Evolutionary conservation across 345 rosid genomes (phyloP).

Genomic region (Viola odorata): DNA sequence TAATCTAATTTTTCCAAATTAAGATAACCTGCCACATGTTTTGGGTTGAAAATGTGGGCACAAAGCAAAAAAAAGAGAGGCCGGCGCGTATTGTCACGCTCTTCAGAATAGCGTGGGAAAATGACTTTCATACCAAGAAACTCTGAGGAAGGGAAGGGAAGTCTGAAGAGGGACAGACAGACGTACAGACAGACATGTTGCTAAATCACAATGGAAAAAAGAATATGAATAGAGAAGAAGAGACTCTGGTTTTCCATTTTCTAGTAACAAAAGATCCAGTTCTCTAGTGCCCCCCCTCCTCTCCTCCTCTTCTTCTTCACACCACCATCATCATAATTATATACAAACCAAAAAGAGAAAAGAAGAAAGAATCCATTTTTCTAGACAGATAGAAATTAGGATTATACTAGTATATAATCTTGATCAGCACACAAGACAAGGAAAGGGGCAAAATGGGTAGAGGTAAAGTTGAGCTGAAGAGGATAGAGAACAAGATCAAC

Average conservation of each 20-base stretch:
- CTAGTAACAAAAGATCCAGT: slow-evolving; percentile 26
- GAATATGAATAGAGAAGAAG: slow-evolving; percentile 16
- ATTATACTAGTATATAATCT: neutral
- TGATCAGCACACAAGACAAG: slow-evolving; percentile 1
- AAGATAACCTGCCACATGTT: no score
- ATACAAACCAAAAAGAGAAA: no score
- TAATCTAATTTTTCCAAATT: no score
- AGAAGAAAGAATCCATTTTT: no score
- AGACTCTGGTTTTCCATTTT: slow-evolving; percentile 26
- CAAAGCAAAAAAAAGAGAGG: no score
- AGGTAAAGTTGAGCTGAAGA: slow-evolving; percentile 87
- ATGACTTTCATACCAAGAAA: neutral
- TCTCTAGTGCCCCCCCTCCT: slow-evolving; percentile 1
- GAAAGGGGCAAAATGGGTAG: slow-evolving; percentile 51
- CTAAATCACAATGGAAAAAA: slow-evolving; percentile 23
- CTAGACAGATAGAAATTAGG: no score
- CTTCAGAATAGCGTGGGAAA: neutral
- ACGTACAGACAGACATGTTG: neutral
- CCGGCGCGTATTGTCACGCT: neutral
- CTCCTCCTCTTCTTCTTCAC: slow-evolving; percentile 14
- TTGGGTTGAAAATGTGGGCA: no score
- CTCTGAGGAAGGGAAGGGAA: neutral
- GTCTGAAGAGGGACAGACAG: neutral
- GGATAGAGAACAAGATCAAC: slow-evolving; percentile 85
- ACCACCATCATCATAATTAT: no score